Evolutionary conservation across 352 stramenopile species (phyloP), one percentile per base, ranked within the genome.

Genomic region (Globisporangium parvum): DNA sequence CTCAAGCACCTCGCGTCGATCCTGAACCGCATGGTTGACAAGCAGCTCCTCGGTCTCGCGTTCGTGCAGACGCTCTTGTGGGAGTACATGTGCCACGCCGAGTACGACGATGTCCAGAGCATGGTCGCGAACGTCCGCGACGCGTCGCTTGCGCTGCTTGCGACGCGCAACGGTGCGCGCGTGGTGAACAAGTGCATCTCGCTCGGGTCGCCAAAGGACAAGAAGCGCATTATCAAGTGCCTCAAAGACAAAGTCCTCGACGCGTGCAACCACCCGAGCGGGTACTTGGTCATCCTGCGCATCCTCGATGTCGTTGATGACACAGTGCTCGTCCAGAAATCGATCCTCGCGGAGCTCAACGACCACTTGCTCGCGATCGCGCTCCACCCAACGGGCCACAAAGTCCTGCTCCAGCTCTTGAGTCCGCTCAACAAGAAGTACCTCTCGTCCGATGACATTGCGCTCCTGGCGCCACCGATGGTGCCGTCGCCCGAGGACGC

Each of bases 201-300:
- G 11, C 59, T 95, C 11, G 85, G 85, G 47, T 74, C 76, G 1
- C 80, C 87, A 9, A 97, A 97, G 69, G 88, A 96, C 66, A 84
- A 87, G 51, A 97, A 97, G 72, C 82, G 84, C 41, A 89, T 96
- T 62, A 91, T 96, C 67, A 96, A 96, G 70, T 69, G 75, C 37
- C 69, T 96, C 17, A 96, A 96, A 66, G 87, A 93, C 69, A 95
- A 96, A 66, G 85, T 95, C 31, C 57, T 92, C 28, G 85, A 94
- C 0, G 88, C 88, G 8, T 87, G 75, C 60, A 96, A 96, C 66
- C 87, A 97, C 70, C 88, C 84, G 6, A 94, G 87, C 55, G 87
- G 87, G 14, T 97, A 96, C 71, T 66, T 96, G 6, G 83, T 95
- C 41, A 89, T 97, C 60, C 72, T 92, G 71, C 83, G 88, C 51